Percentiles rank a stretch among this genome's conserved stretches.
Conservation (phyloP, 371 early-diverging fungal genomes). For the Zychaea mexicana region DNA sequence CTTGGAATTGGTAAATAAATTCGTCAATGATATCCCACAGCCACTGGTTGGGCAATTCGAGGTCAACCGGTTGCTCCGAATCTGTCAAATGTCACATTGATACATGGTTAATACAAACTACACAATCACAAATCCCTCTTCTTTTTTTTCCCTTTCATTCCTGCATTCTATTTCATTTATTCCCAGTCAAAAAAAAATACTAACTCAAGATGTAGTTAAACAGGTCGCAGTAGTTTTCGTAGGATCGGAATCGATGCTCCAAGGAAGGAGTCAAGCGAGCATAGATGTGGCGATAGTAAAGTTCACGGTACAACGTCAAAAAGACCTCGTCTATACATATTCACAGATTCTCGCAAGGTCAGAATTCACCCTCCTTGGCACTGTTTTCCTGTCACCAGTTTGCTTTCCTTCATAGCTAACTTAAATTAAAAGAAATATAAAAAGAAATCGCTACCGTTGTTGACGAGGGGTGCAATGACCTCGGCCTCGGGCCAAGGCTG, state of each 20-base stretch:
- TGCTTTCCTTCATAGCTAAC: background rate
- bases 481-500: constrained; percentile 92
- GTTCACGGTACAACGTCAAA: constrained; percentile 92
- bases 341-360: background rate
- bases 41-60: constrained; percentile 97
- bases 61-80: constrained; percentile 78
- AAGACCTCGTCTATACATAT: constrained; percentile 75
- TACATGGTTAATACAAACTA: constrained; percentile 7
- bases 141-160: no score
- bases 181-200: constrained; percentile 12
- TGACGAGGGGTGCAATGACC: constrained; percentile 79
- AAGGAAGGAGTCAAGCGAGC: constrained; percentile 85
- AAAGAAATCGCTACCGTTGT: constrained; percentile 77
- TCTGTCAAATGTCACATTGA: constrained; percentile 36
- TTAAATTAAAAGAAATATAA: no score
- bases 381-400: background rate
- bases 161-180: background rate
- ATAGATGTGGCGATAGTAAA: constrained; percentile 96
- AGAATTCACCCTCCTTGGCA: background rate
- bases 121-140: background rate
- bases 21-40: constrained; percentile 98
- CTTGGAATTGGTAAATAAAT: constrained; percentile 98
- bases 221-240: constrained; percentile 93
- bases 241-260: constrained; percentile 90
- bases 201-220: constrained; percentile 94